Evolutionary conservation across 306 rosid species (phyloP).

Genomic region (Hippophae tibetana): DNA sequence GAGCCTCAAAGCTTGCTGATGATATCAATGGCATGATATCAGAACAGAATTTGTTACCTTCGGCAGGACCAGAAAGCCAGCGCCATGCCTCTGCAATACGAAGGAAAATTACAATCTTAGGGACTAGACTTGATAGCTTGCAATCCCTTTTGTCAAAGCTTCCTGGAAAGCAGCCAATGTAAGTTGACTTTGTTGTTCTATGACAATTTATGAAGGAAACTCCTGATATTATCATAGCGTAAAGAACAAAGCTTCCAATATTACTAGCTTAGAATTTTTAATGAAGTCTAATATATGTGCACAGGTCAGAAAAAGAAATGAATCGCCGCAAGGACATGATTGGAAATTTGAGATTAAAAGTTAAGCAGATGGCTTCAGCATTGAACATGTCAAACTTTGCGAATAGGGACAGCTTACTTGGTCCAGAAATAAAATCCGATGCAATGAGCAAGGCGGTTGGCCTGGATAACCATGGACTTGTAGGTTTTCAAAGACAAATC

Average conservation of each 20-base stretch:
- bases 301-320: conserved; percentile 88
- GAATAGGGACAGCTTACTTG: conserved; percentile 84
- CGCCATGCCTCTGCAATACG: conserved; percentile 91
- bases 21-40: conserved; percentile 90
- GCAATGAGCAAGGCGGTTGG: conserved; percentile 69
- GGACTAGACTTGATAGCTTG: conserved; percentile 93
- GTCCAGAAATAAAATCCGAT: conserved; percentile 78
- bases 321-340: conserved; percentile 90
- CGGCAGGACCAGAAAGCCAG: conserved; percentile 86
- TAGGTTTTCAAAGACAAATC: conserved; percentile 84
- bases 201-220: background rate
- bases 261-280: conserved; percentile 16
- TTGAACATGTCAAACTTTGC: conserved; percentile 83
- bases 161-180: conserved; percentile 87
- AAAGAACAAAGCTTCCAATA: background rate
- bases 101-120: conserved; percentile 90
- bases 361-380: conserved; percentile 76
- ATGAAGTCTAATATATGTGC: conserved; percentile 17
- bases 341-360: conserved; percentile 65
- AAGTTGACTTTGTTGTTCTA: conserved; percentile 25
- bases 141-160: conserved; percentile 60
- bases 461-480: conserved; percentile 72
- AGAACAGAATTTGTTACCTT: conserved; percentile 49
- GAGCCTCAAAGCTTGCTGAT: conserved; percentile 77
- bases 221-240: too few species aligned